These are phyloP conservation scores for Rugonectria rugulosa DNA, from an alignment of 2,329 filamentous ascomycete species.

Conservation along the genomic window DNA sequence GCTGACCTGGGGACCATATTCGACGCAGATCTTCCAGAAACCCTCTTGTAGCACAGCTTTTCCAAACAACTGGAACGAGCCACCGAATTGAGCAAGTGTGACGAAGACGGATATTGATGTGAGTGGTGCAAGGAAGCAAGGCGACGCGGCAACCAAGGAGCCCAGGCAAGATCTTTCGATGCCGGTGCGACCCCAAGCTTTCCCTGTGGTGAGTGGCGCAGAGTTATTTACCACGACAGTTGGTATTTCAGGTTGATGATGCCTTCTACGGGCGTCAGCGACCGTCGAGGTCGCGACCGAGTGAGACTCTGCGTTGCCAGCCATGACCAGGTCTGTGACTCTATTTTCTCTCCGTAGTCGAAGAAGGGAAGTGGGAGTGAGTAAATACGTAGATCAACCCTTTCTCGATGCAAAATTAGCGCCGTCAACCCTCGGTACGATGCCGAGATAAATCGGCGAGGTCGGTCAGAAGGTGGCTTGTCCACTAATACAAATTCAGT, in stretches of 20 bases:
- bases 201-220: neutral
- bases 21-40: slow-evolving; percentile 25
- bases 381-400: too few relatives aligned
- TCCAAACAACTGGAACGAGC: slow-evolving; percentile 25
- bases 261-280: neutral
- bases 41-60: slow-evolving; percentile 18
- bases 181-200: slow-evolving; percentile 36
- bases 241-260: neutral
- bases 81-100: slow-evolving; percentile 32
- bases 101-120: slow-evolving; percentile 34
- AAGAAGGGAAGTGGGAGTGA: too few relatives aligned
- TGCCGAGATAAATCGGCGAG: too few relatives aligned
- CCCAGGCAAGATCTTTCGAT: slow-evolving; percentile 33
- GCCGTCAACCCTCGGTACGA: too few relatives aligned
- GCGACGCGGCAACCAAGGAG: slow-evolving; percentile 33
- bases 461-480: slow-evolving; percentile 4
- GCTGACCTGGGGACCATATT: slow-evolving; percentile 27
- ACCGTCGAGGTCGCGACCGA: slow-evolving; percentile 13
- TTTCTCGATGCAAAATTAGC: too few relatives aligned
- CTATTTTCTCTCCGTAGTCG: too few relatives aligned
- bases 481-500: neutral
- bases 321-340: neutral
- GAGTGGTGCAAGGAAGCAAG: slow-evolving; percentile 33
- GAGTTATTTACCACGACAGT: neutral
- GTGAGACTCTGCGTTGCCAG: neutral